These are phyloP conservation scores for Neohortaea acidophila DNA, from an alignment of 495 filamentous ascomycete genomes.

Conservation along the genomic window DNA sequence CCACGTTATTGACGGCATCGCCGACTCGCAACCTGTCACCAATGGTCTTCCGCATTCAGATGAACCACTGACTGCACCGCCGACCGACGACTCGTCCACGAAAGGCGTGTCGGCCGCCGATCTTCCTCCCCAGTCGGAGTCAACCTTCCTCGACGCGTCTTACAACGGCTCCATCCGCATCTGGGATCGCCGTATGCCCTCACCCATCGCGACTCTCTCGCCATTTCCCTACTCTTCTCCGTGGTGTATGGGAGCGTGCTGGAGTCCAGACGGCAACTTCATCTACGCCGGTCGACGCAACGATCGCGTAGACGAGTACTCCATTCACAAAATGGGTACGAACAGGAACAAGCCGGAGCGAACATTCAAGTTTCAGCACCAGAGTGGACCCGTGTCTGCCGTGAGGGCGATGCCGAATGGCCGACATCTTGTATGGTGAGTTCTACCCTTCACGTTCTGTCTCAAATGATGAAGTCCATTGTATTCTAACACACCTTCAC, in stretches of 20 bases:
- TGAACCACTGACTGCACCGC: slow-evolving; percentile 10
- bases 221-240: slow-evolving; percentile 61
- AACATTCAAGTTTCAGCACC: slow-evolving; percentile 78
- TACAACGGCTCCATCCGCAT: slow-evolving; percentile 79
- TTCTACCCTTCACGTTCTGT: not conserved
- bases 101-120: slow-evolving; percentile 21
- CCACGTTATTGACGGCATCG: not conserved
- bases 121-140: slow-evolving; percentile 33
- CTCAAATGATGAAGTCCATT: not conserved
- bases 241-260: slow-evolving; percentile 98
- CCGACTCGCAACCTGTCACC: not conserved
- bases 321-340: slow-evolving; percentile 48
- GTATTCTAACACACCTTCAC: not conserved
- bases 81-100: slow-evolving; percentile 8
- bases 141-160: slow-evolving; percentile 71
- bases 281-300: slow-evolving; percentile 90
- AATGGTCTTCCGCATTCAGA: slow-evolving; percentile 13
- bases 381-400: slow-evolving; percentile 76
- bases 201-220: slow-evolving; percentile 62
- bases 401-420: slow-evolving; percentile 86
- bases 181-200: slow-evolving; percentile 72
- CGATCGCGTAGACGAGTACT: slow-evolving; percentile 88
- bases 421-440: slow-evolving; percentile 74
- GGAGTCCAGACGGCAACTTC: slow-evolving; percentile 89
- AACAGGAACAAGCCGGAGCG: slow-evolving; percentile 53